A percentile compares a stretch with the other conserved stretches of the same genome.
Evolutionary conservation across 177 flowering plant genomes (phyloP).

Genomic region (Vitis hybrid): DNA sequence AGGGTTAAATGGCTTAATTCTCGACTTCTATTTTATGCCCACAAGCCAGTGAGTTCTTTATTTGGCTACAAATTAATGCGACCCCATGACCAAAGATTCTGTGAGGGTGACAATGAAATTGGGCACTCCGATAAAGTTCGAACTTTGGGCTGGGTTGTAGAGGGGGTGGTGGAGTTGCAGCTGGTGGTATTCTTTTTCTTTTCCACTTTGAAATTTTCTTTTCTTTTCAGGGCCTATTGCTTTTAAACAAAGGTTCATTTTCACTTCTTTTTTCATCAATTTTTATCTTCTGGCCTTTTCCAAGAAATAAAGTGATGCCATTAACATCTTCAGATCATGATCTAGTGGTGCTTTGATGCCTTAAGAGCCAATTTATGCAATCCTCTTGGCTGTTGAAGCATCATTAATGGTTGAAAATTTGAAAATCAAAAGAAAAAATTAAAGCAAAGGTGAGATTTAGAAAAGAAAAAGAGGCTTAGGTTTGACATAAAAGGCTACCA

Average conservation of each 20-base stretch:
- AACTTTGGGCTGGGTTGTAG: background rate
- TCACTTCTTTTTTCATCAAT: too few relatives aligned
- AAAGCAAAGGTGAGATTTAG: constrained; percentile 3
- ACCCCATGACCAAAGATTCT: too few relatives aligned
- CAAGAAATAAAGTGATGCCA: too few relatives aligned
- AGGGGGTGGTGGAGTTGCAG: background rate
- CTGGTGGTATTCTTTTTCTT: background rate
- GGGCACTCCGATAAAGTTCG: too few relatives aligned
- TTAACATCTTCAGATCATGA: too few relatives aligned
- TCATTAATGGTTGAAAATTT: constrained; percentile 6
- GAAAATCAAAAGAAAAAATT: background rate
- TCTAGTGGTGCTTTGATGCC: background rate
- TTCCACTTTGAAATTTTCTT: background rate
- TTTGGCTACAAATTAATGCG: too few relatives aligned
- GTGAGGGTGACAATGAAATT: too few relatives aligned
- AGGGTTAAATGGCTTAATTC: too few relatives aligned
- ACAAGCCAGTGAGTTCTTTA: too few relatives aligned
- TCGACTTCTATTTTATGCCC: too few relatives aligned
- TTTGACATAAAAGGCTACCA: background rate
- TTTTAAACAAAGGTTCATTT: too few relatives aligned
- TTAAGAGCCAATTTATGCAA: background rate
- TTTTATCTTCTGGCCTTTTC: too few relatives aligned
- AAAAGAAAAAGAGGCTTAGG: background rate
- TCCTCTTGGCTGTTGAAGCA: background rate
- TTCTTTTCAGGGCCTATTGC: background rate